Conservation (phyloP, 176 grass and related monocot genomes). For the Secale cereale region DNA sequence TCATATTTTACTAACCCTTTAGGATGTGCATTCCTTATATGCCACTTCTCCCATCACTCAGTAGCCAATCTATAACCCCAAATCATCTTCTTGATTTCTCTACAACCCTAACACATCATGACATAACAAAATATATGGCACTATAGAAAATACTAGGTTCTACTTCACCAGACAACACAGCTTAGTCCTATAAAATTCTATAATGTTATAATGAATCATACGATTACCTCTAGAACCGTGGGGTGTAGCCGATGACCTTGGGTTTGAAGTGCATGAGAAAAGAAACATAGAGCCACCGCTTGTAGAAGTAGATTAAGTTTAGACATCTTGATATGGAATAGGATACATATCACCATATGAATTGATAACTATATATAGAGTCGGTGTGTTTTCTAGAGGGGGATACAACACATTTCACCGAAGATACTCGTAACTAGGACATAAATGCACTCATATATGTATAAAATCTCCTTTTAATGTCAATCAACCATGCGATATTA, state of each 20-base stretch:
- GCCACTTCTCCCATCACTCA: neutral
- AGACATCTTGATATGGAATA: neutral
- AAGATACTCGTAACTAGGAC: neutral
- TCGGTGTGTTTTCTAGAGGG: no score
- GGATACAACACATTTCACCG: neutral
- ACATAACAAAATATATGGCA: neutral
- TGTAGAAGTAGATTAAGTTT: neutral
- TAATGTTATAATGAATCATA: neutral
- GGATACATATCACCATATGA: neutral
- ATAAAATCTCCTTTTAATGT: neutral
- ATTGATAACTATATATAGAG: neutral
- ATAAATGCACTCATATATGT: neutral
- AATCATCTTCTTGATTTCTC: no score
- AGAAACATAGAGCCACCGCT: neutral
- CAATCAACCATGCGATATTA: neutral
- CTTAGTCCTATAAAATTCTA: no score
- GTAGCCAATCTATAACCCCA: no score
- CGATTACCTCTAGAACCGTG: neutral
- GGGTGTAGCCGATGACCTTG: neutral
- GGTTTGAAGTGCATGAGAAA: neutral
- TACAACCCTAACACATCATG: no score
- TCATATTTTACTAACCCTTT: neutral
- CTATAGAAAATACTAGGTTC: neutral
- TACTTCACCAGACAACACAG: neutral
- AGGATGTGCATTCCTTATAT: neutral